Conservation (phyloP, 2,329 filamentous ascomycete species). For the Fusarium sp. region DNA sequence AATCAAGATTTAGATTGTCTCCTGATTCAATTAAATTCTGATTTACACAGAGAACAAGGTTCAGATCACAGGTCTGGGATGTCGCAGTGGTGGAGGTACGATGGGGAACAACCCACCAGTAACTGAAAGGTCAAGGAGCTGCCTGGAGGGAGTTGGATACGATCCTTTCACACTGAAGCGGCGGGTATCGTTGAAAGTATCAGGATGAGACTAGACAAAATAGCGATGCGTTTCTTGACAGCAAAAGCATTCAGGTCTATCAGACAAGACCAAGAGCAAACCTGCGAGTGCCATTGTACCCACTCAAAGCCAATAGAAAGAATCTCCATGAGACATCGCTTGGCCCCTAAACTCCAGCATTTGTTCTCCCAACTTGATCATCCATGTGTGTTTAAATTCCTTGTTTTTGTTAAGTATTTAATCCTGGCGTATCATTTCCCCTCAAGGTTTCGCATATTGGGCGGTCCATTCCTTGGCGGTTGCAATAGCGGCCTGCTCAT, state of each 20-base stretch:
- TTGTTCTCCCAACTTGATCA: slow-evolving; percentile 14
- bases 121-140: neutral
- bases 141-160: neutral
- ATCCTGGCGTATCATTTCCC: slow-evolving; percentile 11
- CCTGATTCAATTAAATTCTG: neutral
- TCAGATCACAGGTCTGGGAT: neutral
- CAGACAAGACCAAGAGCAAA: slow-evolving; percentile 28
- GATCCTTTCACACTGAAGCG: neutral
- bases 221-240: slow-evolving; percentile 9
- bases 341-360: slow-evolving; percentile 34
- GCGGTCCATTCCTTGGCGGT: slow-evolving; percentile 93
- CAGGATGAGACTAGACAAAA: slow-evolving; percentile 14
- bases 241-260: slow-evolving; percentile 24
- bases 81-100: neutral
- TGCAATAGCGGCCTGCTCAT: slow-evolving; percentile 90
- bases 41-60: neutral
- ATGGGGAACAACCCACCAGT: neutral
- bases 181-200: neutral
- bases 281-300: slow-evolving; percentile 25
- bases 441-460: slow-evolving; percentile 74
- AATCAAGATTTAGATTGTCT: neutral
- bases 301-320: slow-evolving; percentile 26
- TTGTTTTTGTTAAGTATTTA: neutral
- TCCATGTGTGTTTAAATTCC: slow-evolving; percentile 15
- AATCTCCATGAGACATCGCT: slow-evolving; percentile 24